These are phyloP conservation scores for Cryphonectria naterciae DNA, from an alignment of 2,329 filamentous ascomycete species.

Conservation along the genomic window DNA sequence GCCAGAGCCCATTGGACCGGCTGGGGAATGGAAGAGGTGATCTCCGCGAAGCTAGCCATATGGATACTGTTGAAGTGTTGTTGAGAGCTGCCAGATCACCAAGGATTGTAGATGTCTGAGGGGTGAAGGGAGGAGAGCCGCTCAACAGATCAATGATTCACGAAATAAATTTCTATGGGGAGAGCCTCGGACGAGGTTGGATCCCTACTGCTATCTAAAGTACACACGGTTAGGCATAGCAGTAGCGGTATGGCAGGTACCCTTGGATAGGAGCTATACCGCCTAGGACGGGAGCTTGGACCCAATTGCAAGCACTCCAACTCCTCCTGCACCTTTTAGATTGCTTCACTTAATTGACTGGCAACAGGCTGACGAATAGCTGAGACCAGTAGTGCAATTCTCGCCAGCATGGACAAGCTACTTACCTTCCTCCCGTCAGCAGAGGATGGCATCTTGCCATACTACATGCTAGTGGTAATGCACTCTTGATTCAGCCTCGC, in stretches of 20 bases:
- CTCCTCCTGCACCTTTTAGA: not conserved
- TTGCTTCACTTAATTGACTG: not conserved
- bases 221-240: not conserved
- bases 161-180: not conserved
- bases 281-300: not conserved
- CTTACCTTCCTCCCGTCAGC: conserved; percentile 50
- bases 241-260: not conserved
- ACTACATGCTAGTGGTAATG: conserved; percentile 61
- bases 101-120: not conserved
- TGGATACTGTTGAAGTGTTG: not conserved
- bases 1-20: conserved; percentile 52
- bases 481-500: conserved; percentile 15
- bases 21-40: conserved; percentile 48
- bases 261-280: not conserved
- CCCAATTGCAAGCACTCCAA: not conserved
- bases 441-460: conserved; percentile 59
- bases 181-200: conserved; percentile 2
- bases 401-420: conserved; percentile 49
- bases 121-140: not conserved
- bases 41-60: conserved; percentile 41
- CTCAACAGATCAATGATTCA: conserved; percentile 4
- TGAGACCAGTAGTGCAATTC: not conserved
- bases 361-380: not conserved
- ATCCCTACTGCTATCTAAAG: not conserved
- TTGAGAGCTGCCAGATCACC: not conserved